Evolutionary conservation across 177 flowering plant genomes (phyloP).

Genomic region (Vitis hybrid): DNA sequence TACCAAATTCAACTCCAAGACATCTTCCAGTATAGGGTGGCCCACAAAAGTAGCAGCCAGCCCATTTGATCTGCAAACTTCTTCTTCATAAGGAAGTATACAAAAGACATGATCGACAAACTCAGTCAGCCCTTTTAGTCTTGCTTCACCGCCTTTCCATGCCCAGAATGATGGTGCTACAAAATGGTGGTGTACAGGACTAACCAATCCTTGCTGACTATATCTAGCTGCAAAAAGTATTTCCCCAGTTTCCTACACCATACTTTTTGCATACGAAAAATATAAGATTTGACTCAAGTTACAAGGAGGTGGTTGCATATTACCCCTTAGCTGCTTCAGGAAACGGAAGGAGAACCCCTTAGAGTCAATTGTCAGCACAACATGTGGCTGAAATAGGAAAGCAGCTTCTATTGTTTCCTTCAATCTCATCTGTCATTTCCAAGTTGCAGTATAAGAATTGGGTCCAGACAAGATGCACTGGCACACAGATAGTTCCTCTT

Average conservation of each 20-base stretch:
- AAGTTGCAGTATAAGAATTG: constrained; percentile 8
- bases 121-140: constrained; percentile 64
- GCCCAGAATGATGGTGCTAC: constrained; percentile 99
- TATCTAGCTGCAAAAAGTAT: constrained; percentile 71
- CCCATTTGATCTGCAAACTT: constrained; percentile 68
- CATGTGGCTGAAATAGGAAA: constrained; percentile 74
- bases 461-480: not conserved
- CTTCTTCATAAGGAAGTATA: constrained; percentile 90
- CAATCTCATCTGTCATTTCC: constrained; percentile 53
- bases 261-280: constrained; percentile 21
- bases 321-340: constrained; percentile 68
- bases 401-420: constrained; percentile 73
- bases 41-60: constrained; percentile 89
- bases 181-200: constrained; percentile 74
- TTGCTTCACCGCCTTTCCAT: constrained; percentile 95
- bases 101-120: constrained; percentile 92
- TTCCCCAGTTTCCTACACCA: constrained; percentile 31
- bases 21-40: constrained; percentile 86
- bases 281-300: not conserved
- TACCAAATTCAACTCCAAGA: constrained; percentile 52
- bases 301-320: constrained; percentile 6
- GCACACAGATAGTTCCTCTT: not conserved
- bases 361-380: constrained; percentile 84
- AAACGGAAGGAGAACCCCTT: constrained; percentile 94
- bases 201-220: constrained; percentile 32